Percentiles rank a stretch among this genome's conserved stretches.
phyloP scores from a whole-genome alignment of 257 asterid species.

The Nicotiana noctiflora region DNA sequence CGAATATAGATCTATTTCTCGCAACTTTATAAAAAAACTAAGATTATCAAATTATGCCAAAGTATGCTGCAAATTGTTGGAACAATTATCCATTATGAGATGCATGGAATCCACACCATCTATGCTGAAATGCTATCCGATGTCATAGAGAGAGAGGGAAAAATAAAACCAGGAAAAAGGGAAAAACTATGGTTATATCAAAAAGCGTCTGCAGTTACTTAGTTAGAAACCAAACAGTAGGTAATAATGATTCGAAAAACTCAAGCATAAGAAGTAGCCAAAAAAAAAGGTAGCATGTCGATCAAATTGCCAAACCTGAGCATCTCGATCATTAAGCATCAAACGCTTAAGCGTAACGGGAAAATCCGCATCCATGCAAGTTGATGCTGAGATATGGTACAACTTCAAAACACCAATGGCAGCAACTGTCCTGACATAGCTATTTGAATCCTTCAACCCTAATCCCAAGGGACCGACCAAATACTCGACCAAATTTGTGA shows the following conservation, averaged over 20 bases:
- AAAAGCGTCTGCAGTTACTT: neutral
- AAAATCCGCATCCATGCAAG: constrained; percentile 95
- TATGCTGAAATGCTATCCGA: neutral
- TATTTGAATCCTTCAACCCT: constrained; percentile 87
- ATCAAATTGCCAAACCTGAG: constrained; percentile 51
- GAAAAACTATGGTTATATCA: neutral
- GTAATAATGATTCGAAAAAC: neutral
- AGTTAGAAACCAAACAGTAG: neutral
- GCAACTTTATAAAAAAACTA: neutral
- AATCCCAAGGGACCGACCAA: constrained; percentile 86
- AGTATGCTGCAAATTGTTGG: neutral
- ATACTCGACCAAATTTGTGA: constrained; percentile 92
- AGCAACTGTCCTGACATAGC: constrained; percentile 87
- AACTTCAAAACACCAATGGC: constrained; percentile 86
- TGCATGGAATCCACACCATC: neutral
- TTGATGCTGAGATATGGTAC: constrained; percentile 74
- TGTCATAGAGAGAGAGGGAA: neutral
- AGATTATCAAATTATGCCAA: neutral
- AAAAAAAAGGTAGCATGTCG: neutral
- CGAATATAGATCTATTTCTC: neutral
- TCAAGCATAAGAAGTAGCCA: neutral
- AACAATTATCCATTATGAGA: neutral
- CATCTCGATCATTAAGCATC: constrained; percentile 89
- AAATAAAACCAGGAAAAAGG: neutral
- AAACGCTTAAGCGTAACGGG: constrained; percentile 75